These are phyloP conservation scores for Wickerhamiella dianesei DNA, from an alignment of 805 yeast genomes.

Conservation along the genomic window DNA sequence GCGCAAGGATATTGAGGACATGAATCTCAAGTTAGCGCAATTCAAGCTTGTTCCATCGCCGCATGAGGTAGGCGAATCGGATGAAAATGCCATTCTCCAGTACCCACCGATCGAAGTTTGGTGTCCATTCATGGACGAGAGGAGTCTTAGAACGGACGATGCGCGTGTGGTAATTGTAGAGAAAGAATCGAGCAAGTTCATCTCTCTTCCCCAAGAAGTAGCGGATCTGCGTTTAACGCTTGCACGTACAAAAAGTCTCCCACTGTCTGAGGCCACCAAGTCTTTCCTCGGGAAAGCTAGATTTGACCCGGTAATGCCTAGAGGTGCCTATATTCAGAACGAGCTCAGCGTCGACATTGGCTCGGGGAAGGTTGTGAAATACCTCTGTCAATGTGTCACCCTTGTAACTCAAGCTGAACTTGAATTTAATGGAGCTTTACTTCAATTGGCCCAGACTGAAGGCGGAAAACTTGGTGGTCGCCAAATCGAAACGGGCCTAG, in stretches of 20 bases:
- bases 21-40: constrained; percentile 30
- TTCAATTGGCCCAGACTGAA: constrained; percentile 37
- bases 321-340: constrained; percentile 27
- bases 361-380: constrained; percentile 28
- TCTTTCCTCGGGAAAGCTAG: constrained; percentile 27
- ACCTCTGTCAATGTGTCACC: constrained; percentile 33
- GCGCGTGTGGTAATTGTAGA: constrained; percentile 34
- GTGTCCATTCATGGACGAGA: constrained; percentile 26
- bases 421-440: constrained; percentile 23
- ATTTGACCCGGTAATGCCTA: constrained; percentile 15
- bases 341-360: constrained; percentile 28
- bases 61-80: constrained; percentile 18
- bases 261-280: constrained; percentile 28
- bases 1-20: constrained; percentile 11
- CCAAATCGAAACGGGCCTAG: constrained; percentile 35
- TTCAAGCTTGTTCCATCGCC: constrained; percentile 36
- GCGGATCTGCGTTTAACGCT: constrained; percentile 36
- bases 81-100: constrained; percentile 18
- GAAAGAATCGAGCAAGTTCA: constrained; percentile 31
- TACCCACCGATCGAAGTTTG: constrained; percentile 47
- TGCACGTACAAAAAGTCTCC: constrained; percentile 22
- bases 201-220: constrained; percentile 31
- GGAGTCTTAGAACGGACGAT: neutral
- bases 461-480: constrained; percentile 51
- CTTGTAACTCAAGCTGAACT: constrained; percentile 36